A percentile compares a stretch with the other conserved stretches of the same genome.
Conservation (phyloP, 2,329 filamentous ascomycete species). For the Shiraia bambusicola region DNA sequence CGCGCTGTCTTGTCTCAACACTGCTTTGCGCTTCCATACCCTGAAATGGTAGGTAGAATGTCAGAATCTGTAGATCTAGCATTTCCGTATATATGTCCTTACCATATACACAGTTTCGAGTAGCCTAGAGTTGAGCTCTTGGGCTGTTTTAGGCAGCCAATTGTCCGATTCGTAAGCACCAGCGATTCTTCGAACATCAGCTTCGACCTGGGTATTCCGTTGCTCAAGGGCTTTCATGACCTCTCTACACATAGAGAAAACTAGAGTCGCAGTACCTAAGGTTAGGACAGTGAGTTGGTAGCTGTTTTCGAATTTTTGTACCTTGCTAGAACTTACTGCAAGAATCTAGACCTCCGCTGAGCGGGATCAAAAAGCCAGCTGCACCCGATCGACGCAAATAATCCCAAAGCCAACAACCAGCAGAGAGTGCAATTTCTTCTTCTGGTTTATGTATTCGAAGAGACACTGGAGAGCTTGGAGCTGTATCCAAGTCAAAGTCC, state of each 20-base stretch:
- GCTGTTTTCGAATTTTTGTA: constrained; percentile 39
- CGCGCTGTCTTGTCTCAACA: constrained; percentile 56
- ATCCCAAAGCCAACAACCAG: constrained; percentile 68
- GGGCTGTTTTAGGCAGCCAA: constrained; percentile 57
- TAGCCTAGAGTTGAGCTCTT: constrained; percentile 61
- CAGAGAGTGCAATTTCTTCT: constrained; percentile 63
- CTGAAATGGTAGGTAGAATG: constrained; percentile 55
- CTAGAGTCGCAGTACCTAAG: constrained; percentile 16
- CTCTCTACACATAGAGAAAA: constrained; percentile 55
- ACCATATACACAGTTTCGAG: constrained; percentile 54
- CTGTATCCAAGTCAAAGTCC: constrained; percentile 49
- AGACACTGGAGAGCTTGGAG: constrained; percentile 47
- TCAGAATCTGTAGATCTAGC: constrained; percentile 14
- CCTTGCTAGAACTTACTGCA: constrained; percentile 53
- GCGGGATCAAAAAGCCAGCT: constrained; percentile 59
- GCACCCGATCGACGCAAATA: constrained; percentile 56
- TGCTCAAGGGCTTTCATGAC: constrained; percentile 56
- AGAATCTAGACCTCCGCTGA: constrained; percentile 63
- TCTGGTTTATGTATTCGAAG: constrained; percentile 49
- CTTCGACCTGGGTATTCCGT: constrained; percentile 57
- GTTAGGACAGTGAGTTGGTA: not conserved
- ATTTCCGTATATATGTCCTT: constrained; percentile 8
- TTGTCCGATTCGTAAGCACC: constrained; percentile 50
- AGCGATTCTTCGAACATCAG: constrained; percentile 55
- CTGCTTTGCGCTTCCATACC: constrained; percentile 60